Percentiles rank a stretch among this genome's conserved stretches.
These are phyloP conservation scores for Schoenoplectus tabernaemontani DNA, from an alignment of 202 grass and related monocot genomes.

Conservation along the genomic window DNA sequence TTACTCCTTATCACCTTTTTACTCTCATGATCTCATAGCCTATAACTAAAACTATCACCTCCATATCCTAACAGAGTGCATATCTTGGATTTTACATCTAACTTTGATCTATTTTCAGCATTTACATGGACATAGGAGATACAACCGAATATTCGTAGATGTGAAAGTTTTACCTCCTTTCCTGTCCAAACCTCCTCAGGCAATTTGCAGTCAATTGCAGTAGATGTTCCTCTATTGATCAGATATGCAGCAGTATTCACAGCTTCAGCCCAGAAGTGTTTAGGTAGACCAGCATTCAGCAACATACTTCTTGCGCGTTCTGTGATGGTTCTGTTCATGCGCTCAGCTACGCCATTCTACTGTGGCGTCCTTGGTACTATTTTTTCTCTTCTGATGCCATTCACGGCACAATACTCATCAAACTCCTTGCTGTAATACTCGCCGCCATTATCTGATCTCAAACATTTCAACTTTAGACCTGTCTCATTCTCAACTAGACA, in stretches of 20 bases:
- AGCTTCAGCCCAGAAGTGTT: slow-evolving; percentile 6
- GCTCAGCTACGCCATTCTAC: background rate
- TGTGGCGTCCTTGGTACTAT: slow-evolving; percentile 22
- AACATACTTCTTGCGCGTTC: slow-evolving; percentile 14
- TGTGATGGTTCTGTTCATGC: slow-evolving; percentile 2
- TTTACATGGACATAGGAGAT: slow-evolving; percentile 2
- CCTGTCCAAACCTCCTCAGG: slow-evolving; percentile 5
- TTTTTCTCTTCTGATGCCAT: background rate
- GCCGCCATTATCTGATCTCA: no score
- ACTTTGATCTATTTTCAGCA: background rate
- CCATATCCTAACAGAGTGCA: slow-evolving; percentile 17
- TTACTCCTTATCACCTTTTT: slow-evolving; percentile 4
- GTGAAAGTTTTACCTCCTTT: background rate
- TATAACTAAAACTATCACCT: slow-evolving; percentile 6
- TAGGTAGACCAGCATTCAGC: background rate
- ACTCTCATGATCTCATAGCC: background rate
- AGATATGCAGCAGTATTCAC: background rate
- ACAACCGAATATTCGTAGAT: slow-evolving; percentile 1
- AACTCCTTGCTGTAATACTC: slow-evolving; percentile 24
- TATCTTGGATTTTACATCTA: background rate
- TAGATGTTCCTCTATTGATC: slow-evolving; percentile 1
- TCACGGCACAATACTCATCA: slow-evolving; percentile 1
- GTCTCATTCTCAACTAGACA: background rate
- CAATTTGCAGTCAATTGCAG: background rate
- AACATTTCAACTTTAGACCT: background rate